Base-by-base conservation (phyloP, 2,329 filamentous ascomycete species). In the Cercospora janseana region DNA sequence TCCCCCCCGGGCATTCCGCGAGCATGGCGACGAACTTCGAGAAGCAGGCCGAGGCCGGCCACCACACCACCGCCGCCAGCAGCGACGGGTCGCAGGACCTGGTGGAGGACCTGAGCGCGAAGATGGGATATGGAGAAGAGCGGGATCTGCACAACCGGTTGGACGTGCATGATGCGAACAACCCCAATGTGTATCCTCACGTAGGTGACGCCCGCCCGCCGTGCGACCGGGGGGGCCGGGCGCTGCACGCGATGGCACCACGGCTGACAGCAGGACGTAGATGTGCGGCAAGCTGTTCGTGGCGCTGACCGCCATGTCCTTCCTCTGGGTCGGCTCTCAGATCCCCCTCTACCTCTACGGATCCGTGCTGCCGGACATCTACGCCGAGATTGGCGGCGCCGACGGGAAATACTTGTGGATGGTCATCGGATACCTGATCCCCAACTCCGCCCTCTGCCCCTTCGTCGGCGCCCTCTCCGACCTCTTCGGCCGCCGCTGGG, bases 381-480 rank as follows among this genome's bases (percentile, higher is more conserved):
- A 84, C 63, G 65, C 67, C 35, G 78, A 81, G 20, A 76, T 86
- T 51, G 82, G 82, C 20, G 82, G 82, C 46, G 68, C 73, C 4
- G 78, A 81, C 20, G 60, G 59, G 15, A 50, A 56, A 40, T 66
- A 55, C 38, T 32, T 64, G 16, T 66, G 63, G 82, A 77, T 82
- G 67, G 70, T 79, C 9, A 64, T 74, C 20, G 72, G 66, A 12
- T 77, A 82, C 55, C 69, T 82, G 5, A 74, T 83, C n/a, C 73
- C 77, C 2, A 74, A 78, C 40, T 79, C 79, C 2, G 77, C 75
- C 3, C 68, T 82, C 2, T 81, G 78, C 51, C 80, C 80, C 7
- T 83, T 88, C 59, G 83, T 87, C 1, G 85, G 85, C 8, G 78
- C 79, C 1, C 67, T 86, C 1, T 84, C 81, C 1, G 82, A 86